phyloP scores from a whole-genome alignment of 225 moss, liverwort and hornwort genomes.

The Sphagnum tenellum region DNA sequence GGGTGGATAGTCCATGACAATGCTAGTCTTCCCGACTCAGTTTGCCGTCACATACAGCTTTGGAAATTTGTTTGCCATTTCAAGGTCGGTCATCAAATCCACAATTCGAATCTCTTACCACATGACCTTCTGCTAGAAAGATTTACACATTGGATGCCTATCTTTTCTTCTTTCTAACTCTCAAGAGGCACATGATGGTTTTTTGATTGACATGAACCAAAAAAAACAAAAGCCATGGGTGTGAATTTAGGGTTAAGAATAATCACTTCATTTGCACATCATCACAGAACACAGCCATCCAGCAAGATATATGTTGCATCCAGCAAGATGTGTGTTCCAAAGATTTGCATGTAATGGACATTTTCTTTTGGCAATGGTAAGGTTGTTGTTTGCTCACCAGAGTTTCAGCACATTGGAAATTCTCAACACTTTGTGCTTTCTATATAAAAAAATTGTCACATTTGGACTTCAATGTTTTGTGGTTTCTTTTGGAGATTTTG shows the following conservation, averaged over 20 bases:
- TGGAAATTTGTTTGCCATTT: slow-evolving; percentile 12
- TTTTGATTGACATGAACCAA: background rate
- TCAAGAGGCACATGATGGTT: background rate
- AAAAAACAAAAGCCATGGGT: no score
- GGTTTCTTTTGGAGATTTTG: no score
- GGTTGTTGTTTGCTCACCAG: no score
- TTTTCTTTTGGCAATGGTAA: no score
- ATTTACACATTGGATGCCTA: no score
- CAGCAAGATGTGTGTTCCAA: background rate
- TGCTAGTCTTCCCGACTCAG: slow-evolving; percentile 5
- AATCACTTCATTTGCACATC: background rate
- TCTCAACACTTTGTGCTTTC: background rate
- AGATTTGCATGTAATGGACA: background rate
- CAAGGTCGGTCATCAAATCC: background rate
- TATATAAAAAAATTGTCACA: no score
- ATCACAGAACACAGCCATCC: background rate
- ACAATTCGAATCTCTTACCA: no score
- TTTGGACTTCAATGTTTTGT: no score
- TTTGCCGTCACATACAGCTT: slow-evolving; percentile 7
- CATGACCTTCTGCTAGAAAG: no score
- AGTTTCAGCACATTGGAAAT: background rate
- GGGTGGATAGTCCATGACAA: slow-evolving; percentile 7
- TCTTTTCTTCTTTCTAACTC: no score
- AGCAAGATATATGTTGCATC: background rate
- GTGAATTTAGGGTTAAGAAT: no score